Percentiles rank a stretch among this genome's conserved stretches.
Evolutionary conservation across 345 rosid species (phyloP).

Genomic region (Eutrema japonicum): DNA sequence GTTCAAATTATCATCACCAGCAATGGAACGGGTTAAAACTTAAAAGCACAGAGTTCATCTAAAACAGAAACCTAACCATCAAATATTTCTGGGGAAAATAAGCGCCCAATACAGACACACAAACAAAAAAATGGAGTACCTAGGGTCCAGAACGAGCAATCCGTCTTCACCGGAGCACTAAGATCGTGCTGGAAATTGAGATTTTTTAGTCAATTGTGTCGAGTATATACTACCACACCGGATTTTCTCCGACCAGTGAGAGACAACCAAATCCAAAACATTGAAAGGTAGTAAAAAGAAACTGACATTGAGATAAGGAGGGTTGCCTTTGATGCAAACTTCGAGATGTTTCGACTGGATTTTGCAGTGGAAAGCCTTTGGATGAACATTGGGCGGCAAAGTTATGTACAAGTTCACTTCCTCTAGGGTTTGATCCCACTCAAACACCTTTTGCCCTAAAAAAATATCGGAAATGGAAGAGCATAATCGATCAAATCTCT

Average conservation of each 20-base stretch:
- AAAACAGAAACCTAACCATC: slow-evolving; percentile 11
- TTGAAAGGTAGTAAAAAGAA: slow-evolving; percentile 19
- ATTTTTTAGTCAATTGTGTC: slow-evolving; percentile 1
- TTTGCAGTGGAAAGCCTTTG: slow-evolving; percentile 84
- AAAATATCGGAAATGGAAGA: slow-evolving; percentile 18
- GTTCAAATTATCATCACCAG: neutral
- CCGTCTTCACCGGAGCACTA: slow-evolving; percentile 72
- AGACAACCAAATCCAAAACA: neutral
- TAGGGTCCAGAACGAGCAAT: slow-evolving; percentile 90
- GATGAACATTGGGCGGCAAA: slow-evolving; percentile 66
- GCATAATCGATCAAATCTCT: slow-evolving; percentile 20
- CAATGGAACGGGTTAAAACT: neutral
- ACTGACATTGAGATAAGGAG: slow-evolving; percentile 89
- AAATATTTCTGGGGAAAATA: neutral
- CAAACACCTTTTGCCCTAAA: slow-evolving; percentile 75
- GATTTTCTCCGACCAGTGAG: neutral
- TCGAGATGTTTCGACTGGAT: slow-evolving; percentile 82
- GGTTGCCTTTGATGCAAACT: slow-evolving; percentile 94
- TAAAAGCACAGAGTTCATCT: neutral
- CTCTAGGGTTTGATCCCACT: slow-evolving; percentile 95
- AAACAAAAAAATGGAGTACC: slow-evolving; percentile 48
- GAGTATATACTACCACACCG: neutral
- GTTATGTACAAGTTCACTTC: slow-evolving; percentile 81
- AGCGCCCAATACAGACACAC: neutral
- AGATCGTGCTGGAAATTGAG: slow-evolving; percentile 66